Evolutionary conservation across 2,329 filamentous ascomycete species (phyloP).

Genomic region (Setomelanomma holmii): DNA sequence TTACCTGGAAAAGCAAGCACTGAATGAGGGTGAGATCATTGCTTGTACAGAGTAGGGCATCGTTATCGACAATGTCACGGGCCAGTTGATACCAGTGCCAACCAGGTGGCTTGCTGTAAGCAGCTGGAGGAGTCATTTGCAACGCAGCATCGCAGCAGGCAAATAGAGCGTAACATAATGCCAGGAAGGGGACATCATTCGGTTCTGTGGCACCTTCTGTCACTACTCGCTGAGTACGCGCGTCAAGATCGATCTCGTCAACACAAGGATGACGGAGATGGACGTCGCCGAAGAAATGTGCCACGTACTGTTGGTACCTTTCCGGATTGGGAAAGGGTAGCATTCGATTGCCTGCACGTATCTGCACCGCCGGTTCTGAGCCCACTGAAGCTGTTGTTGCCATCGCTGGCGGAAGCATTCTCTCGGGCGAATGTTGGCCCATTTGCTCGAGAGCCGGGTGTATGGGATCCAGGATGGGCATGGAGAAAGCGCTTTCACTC

Average conservation of each 20-base stretch:
- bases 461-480: constrained; percentile 31
- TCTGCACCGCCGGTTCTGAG: constrained; percentile 6
- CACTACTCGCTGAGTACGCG: constrained; percentile 31
- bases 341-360: constrained; percentile 25
- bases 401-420: constrained; percentile 6
- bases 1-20: constrained; percentile 36
- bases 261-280: constrained; percentile 38
- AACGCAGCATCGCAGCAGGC: constrained; percentile 27
- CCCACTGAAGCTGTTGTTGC: not conserved
- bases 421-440: constrained; percentile 18
- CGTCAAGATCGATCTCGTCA: constrained; percentile 37
- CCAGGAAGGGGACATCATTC: constrained; percentile 33
- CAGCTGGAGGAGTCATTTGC: not conserved
- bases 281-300: constrained; percentile 37
- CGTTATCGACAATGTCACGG: constrained; percentile 27
- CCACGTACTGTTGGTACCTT: constrained; percentile 33
- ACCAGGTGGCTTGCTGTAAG: constrained; percentile 24
- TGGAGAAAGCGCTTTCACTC: constrained; percentile 26
- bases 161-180: constrained; percentile 40
- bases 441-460: constrained; percentile 27
- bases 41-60: not conserved
- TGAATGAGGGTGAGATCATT: constrained; percentile 34
- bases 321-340: constrained; percentile 28
- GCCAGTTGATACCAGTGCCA: constrained; percentile 33
- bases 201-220: constrained; percentile 19